These are phyloP conservation scores for Lachnellula occidentalis DNA, from an alignment of 2,329 filamentous ascomycete species.

Conservation along the genomic window DNA sequence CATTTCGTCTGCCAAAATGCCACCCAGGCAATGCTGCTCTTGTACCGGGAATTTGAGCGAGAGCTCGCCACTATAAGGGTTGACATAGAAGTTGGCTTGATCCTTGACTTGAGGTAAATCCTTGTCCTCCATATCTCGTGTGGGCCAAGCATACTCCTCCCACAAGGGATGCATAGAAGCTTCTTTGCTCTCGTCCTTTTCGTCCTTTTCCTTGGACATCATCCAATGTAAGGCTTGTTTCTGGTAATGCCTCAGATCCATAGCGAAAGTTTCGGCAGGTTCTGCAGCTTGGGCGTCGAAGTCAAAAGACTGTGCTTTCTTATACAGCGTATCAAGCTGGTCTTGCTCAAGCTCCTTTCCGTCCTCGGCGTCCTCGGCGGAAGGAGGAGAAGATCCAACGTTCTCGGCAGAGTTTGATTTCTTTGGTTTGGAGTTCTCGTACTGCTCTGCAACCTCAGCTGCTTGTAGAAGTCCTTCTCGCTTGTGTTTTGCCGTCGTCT, in stretches of 20 bases:
- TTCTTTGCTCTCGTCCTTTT: conserved; percentile 60
- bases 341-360: conserved; percentile 90
- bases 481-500: conserved; percentile 69
- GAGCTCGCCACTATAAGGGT: conserved; percentile 92
- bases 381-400: conserved; percentile 41
- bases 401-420: conserved; percentile 16
- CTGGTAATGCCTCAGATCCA: conserved; percentile 86
- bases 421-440: conserved; percentile 49
- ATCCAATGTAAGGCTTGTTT: conserved; percentile 97
- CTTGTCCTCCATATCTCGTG: conserved; percentile 79
- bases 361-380: conserved; percentile 61
- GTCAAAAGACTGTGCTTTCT: conserved; percentile 94
- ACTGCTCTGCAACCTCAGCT: conserved; percentile 82
- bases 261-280: conserved; percentile 72
- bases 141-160: conserved; percentile 92
- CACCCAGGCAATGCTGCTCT: conserved; percentile 90
- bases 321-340: conserved; percentile 88
- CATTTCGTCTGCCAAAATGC: conserved; percentile 95
- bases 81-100: conserved; percentile 81
- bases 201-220: conserved; percentile 84
- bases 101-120: conserved; percentile 60
- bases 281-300: conserved; percentile 86
- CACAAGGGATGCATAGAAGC: conserved; percentile 92
- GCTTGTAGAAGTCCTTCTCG: conserved; percentile 79
- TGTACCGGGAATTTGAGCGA: conserved; percentile 88